Conservation (phyloP, 345 rosid genomes). For the Combretum micranthum region DNA sequence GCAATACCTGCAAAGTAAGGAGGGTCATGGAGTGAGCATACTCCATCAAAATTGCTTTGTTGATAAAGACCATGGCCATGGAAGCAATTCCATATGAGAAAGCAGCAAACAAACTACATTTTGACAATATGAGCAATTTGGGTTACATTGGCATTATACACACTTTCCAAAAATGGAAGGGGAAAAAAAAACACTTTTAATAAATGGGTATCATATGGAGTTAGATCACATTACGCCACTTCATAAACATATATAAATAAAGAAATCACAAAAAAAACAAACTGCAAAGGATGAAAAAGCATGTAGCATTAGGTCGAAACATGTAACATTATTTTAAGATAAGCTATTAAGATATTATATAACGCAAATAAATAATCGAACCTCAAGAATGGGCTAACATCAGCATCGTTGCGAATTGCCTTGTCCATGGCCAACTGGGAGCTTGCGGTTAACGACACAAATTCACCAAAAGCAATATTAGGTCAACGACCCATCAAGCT, state of each 20-base stretch:
- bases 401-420: slow-evolving; percentile 26
- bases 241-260: too few species aligned
- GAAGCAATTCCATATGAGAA: slow-evolving; percentile 87
- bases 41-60: slow-evolving; percentile 87
- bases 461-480: too few species aligned
- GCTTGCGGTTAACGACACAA: too few species aligned
- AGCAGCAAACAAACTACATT: slow-evolving; percentile 67
- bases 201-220: background rate
- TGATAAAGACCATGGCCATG: slow-evolving; percentile 98
- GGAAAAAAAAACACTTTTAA: background rate
- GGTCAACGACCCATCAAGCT: too few species aligned
- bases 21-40: slow-evolving; percentile 74
- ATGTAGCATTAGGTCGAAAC: background rate
- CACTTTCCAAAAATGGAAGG: background rate
- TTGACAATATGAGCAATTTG: too few species aligned
- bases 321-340: too few species aligned
- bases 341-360: too few species aligned
- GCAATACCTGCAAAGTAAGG: slow-evolving; percentile 72
- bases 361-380: slow-evolving; percentile 6
- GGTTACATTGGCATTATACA: background rate
- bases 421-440: slow-evolving; percentile 8
- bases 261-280: background rate
- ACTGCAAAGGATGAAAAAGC: background rate
- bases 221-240: background rate
- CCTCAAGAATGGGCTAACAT: slow-evolving; percentile 24